Evolutionary conservation across 129 eudicot genomes (phyloP).

Genomic region (Pulicaria dysenterica): DNA sequence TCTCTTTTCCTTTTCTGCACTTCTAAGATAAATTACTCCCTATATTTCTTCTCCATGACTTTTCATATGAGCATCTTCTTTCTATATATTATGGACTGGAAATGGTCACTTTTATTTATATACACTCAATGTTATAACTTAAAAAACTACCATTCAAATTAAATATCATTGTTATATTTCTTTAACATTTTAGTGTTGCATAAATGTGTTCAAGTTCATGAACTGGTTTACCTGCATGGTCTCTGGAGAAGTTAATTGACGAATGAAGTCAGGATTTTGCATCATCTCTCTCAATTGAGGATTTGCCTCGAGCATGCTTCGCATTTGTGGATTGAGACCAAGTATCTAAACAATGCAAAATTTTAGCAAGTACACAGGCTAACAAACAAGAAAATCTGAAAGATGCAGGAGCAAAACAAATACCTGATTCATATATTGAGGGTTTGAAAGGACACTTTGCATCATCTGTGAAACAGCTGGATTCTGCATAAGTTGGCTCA

Average conservation of each 20-base stretch:
- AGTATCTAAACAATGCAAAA: conserved; percentile 46
- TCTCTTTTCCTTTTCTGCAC: background rate
- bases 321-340: conserved; percentile 71
- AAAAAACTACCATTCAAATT: conserved; percentile 13
- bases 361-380: conserved; percentile 20
- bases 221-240: conserved; percentile 71
- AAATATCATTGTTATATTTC: background rate
- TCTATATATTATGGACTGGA: background rate
- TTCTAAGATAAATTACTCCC: conserved; percentile 3
- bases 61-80: conserved; percentile 1
- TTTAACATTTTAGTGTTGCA: conserved; percentile 2
- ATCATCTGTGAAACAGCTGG: conserved; percentile 84
- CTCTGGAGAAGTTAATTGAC: conserved; percentile 72
- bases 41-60: background rate
- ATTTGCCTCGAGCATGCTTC: conserved; percentile 68
- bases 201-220: conserved; percentile 8
- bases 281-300: conserved; percentile 84
- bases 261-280: conserved; percentile 86
- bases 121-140: background rate
- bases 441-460: conserved; percentile 83
- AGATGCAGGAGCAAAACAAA: background rate
- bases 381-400: background rate
- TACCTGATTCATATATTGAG: conserved; percentile 89
- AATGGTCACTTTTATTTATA: background rate
- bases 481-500: conserved; percentile 76